Evolutionary conservation across 1,139 yeast species (phyloP).

Genomic region (Lodderomyces margitis): DNA sequence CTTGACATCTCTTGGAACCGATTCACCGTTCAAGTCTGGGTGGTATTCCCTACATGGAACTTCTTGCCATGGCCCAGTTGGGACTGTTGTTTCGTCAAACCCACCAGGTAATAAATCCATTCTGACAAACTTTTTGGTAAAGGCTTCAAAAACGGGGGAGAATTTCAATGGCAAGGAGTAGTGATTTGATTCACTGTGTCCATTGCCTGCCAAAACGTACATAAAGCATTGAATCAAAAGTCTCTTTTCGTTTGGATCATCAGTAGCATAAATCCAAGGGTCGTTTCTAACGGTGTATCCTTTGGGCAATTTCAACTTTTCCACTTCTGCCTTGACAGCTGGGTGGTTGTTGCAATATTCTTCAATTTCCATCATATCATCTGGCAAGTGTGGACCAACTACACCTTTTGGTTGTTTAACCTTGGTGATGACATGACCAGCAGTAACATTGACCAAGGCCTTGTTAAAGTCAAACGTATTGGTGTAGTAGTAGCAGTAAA

Average conservation of each 20-base stretch:
- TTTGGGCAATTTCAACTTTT: conserved; percentile 58
- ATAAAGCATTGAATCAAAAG: conserved; percentile 72
- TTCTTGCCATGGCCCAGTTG: conserved; percentile 60
- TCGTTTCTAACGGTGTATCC: conserved; percentile 62
- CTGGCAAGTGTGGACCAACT: conserved; percentile 74
- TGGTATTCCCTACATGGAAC: conserved; percentile 69
- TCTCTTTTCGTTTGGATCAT: conserved; percentile 56
- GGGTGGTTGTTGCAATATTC: conserved; percentile 54
- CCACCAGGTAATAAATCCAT: conserved; percentile 80
- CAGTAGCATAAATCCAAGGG: conserved; percentile 91
- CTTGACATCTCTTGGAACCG: conserved; percentile 56
- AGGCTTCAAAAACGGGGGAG: conserved; percentile 76
- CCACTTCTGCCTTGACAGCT: conserved; percentile 56
- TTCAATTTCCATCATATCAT: conserved; percentile 62
- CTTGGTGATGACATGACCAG: conserved; percentile 62
- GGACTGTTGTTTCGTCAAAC: conserved; percentile 59
- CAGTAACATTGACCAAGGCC: conserved; percentile 67
- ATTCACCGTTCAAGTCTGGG: conserved; percentile 67
- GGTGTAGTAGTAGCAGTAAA: conserved; percentile 66
- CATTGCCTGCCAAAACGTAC: conserved; percentile 68
- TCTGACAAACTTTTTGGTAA: conserved; percentile 63
- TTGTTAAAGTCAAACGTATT: conserved; percentile 60
- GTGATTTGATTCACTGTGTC: conserved; percentile 78
- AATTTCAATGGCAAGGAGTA: conserved; percentile 82
- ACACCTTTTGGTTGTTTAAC: conserved; percentile 58